phyloP scores from a whole-genome alignment of 2,329 filamentous ascomycete genomes.

The Paraconiothyrium sp. region DNA sequence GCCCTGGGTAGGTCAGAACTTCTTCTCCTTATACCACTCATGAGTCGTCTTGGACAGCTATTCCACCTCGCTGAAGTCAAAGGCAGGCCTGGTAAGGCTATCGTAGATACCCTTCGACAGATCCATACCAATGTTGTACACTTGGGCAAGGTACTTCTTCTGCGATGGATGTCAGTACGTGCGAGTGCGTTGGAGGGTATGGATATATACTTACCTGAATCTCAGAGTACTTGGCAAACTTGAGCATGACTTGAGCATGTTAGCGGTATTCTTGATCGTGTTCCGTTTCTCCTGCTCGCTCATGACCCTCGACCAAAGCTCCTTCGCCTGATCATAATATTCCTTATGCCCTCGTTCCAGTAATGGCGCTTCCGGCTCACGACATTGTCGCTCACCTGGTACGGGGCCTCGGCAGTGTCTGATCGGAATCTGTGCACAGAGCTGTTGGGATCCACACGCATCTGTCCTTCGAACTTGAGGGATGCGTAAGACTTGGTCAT shows the following conservation, averaged over 20 bases:
- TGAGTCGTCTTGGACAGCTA: slow-evolving; percentile 56
- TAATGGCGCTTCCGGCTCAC: slow-evolving; percentile 63
- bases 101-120: slow-evolving; percentile 60
- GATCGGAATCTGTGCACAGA: slow-evolving; percentile 63
- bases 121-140: slow-evolving; percentile 59
- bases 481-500: slow-evolving; percentile 57
- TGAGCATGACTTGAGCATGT: slow-evolving; percentile 55
- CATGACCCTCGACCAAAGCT: slow-evolving; percentile 62
- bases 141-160: slow-evolving; percentile 56
- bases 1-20: slow-evolving; percentile 54
- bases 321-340: slow-evolving; percentile 62
- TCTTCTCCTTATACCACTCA: slow-evolving; percentile 57
- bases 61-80: slow-evolving; percentile 57
- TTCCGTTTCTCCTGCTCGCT: slow-evolving; percentile 54
- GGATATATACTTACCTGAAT: slow-evolving; percentile 50
- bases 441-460: slow-evolving; percentile 59
- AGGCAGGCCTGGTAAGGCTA: slow-evolving; percentile 55
- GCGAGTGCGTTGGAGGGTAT: too few species aligned
- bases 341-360: slow-evolving; percentile 63
- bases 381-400: slow-evolving; percentile 60
- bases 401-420: slow-evolving; percentile 61
- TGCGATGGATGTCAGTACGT: slow-evolving; percentile 20
- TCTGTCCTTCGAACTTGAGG: slow-evolving; percentile 56
- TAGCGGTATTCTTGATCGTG: slow-evolving; percentile 61
- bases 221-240: slow-evolving; percentile 53